Conservation (phyloP, 2,329 filamentous ascomycete species). For the Aspergillus ochraceus region DNA sequence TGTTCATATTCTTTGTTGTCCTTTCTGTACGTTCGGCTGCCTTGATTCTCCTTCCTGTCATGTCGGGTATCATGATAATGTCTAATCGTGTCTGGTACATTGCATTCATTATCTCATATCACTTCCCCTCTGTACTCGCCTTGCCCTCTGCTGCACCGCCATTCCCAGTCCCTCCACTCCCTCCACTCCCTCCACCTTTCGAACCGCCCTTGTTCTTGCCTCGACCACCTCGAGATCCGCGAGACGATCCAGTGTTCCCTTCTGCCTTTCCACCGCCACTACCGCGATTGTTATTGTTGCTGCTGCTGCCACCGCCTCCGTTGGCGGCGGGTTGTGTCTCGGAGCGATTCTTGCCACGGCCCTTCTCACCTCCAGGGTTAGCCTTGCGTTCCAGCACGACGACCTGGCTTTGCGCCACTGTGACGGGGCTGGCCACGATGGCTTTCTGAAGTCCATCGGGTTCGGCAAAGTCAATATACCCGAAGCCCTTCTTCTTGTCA, state of each 20-base stretch:
- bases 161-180: not conserved
- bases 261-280: conserved; percentile 14
- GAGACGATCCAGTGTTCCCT: conserved; percentile 20
- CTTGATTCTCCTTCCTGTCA: too few relatives aligned
- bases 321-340: conserved; percentile 18
- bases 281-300: conserved; percentile 7
- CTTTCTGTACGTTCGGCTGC: too few relatives aligned
- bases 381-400: conserved; percentile 70
- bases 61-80: conserved; percentile 1
- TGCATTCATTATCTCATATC: not conserved
- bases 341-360: conserved; percentile 31
- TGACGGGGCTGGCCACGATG: conserved; percentile 75
- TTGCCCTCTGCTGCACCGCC: conserved; percentile 14
- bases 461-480: conserved; percentile 84
- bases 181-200: conserved; percentile 8
- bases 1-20: too few relatives aligned
- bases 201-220: conserved; percentile 18
- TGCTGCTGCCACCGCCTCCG: not conserved
- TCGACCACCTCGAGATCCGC: conserved; percentile 19
- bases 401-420: conserved; percentile 80
- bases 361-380: conserved; percentile 34
- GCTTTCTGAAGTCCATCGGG: conserved; percentile 73
- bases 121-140: conserved; percentile 15
- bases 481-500: conserved; percentile 91
- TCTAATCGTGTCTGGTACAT: not conserved